phyloP scores from a whole-genome alignment of 1,139 yeast genomes.

The Candida glucosophila region DNA sequence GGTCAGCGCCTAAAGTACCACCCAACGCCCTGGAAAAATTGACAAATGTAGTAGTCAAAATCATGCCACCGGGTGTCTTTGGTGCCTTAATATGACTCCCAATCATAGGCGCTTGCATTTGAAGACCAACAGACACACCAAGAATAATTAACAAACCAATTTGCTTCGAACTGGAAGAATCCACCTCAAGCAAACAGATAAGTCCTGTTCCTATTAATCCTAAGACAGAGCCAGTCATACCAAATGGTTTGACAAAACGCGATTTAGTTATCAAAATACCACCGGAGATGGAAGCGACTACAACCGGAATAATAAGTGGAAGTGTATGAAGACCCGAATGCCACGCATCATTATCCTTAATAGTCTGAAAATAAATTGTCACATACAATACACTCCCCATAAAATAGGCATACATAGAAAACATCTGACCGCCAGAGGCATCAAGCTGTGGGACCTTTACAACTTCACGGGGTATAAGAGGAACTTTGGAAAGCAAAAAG shows the following conservation, averaged over 20 bases:
- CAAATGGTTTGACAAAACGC: slow-evolving; percentile 22
- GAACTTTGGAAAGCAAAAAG: slow-evolving; percentile 16
- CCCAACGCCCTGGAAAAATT: slow-evolving; percentile 24
- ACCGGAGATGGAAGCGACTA: slow-evolving; percentile 17
- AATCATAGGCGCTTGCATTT: slow-evolving; percentile 17
- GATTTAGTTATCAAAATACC: slow-evolving; percentile 25
- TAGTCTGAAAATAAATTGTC: slow-evolving; percentile 31
- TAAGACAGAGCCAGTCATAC: slow-evolving; percentile 15
- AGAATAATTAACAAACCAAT: slow-evolving; percentile 27
- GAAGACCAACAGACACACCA: slow-evolving; percentile 21
- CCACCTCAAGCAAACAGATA: slow-evolving; percentile 20
- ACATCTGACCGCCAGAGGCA: slow-evolving; percentile 15
- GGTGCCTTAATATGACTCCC: slow-evolving; percentile 22
- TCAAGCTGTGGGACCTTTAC: slow-evolving; percentile 14
- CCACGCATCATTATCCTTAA: slow-evolving; percentile 23
- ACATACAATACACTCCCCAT: slow-evolving; percentile 19
- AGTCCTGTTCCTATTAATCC: slow-evolving; percentile 30
- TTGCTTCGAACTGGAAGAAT: slow-evolving; percentile 17
- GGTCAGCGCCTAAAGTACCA: slow-evolving; percentile 22
- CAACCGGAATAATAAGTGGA: slow-evolving; percentile 28
- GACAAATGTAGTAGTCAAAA: slow-evolving; percentile 26
- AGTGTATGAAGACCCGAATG: slow-evolving; percentile 31
- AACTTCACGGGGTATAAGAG: slow-evolving; percentile 20
- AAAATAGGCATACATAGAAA: slow-evolving; percentile 17
- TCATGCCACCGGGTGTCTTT: slow-evolving; percentile 20